Evolutionary conservation across 2,329 filamentous ascomycete species (phyloP), one percentile per base, ranked within the genome.

Genomic region (Ceratocystis colombiana): DNA sequence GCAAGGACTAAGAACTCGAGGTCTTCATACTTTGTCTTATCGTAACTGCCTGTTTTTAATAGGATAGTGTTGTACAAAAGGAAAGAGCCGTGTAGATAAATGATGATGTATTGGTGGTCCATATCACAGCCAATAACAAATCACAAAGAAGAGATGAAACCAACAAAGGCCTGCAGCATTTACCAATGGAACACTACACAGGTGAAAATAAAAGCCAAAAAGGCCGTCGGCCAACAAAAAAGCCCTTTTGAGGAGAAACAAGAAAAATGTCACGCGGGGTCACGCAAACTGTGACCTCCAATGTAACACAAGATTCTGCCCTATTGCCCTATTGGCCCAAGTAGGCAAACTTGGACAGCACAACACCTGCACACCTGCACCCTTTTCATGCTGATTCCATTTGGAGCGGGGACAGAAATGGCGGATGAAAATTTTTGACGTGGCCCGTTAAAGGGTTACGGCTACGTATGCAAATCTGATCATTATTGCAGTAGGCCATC

Each of bases 251-350:
- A 37, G 55, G 55, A 59, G 28, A 37, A 59, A 33, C 25, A 59
- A 50, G 22, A 50, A 25, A 10, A 17, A 59, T 59, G 55, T 59
- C 28, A 59, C 55, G 55, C 55, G 55, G 37, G 55, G 55, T 59
- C 55, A 30, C 55, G 55, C 55, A 59, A 37, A 20, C 28, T 59
- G 2, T 59, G 55, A 59, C 55, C 55, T 59, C 37, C 55, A 33
- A 59, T 59, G 55, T 59, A 59, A 59, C 55, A 59, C 55, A 59
- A 37, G 17, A 25, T 17, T 59, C 28, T 59, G 55, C 55, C 55
- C 33, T 59, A 37, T 59, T 59, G 55, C 28, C 28, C 55, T 59
- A 59, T 59, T 59, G 55, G 55, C 55, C 55, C 55, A 59, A 59
- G 55, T 33, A 59, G 55, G 55, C 28, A 59, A 59, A 37, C 55